A percentile compares a stretch with the other conserved stretches of the same genome.
Conservation (phyloP, 306 rosid genomes). For the cucumber (Cucumis sativus) region DNA sequence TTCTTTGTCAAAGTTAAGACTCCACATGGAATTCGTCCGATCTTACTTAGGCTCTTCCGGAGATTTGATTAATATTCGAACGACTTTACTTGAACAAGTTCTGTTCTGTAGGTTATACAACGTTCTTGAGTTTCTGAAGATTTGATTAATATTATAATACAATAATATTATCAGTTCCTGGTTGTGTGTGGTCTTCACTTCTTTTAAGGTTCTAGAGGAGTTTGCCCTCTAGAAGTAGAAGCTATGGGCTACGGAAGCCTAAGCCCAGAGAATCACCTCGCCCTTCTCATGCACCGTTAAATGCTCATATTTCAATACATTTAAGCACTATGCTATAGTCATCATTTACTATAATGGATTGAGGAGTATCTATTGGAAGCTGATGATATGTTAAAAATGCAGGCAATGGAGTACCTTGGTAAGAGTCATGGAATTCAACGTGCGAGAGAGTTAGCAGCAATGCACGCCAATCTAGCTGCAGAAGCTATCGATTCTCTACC, state of each 20-base stretch:
- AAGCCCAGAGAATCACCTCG: background rate
- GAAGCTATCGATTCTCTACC: constrained; percentile 85
- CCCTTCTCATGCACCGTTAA: background rate
- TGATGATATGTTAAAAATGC: constrained; percentile 2
- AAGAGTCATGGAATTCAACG: constrained; percentile 75
- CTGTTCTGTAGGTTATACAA: too few relatives aligned
- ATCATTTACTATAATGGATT: background rate
- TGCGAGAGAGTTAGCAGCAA: constrained; percentile 67
- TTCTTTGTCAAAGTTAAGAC: background rate
- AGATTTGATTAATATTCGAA: background rate
- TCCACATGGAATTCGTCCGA: background rate
- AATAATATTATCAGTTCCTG: background rate
- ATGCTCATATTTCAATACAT: background rate
- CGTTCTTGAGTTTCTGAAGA: background rate
- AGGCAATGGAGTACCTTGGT: constrained; percentile 89
- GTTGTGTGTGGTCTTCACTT: background rate
- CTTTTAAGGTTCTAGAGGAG: background rate
- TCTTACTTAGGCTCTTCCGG: background rate
- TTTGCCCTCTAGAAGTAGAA: background rate
- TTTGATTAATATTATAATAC: background rate
- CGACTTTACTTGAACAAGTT: too few relatives aligned
- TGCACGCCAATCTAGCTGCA: constrained; percentile 82
- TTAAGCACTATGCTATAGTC: background rate
- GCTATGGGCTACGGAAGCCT: background rate
- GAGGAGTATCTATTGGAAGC: background rate